These are phyloP conservation scores for Chrysophaeum taylorii DNA, from an alignment of 352 stramenopile genomes.

Conservation along the genomic window DNA sequence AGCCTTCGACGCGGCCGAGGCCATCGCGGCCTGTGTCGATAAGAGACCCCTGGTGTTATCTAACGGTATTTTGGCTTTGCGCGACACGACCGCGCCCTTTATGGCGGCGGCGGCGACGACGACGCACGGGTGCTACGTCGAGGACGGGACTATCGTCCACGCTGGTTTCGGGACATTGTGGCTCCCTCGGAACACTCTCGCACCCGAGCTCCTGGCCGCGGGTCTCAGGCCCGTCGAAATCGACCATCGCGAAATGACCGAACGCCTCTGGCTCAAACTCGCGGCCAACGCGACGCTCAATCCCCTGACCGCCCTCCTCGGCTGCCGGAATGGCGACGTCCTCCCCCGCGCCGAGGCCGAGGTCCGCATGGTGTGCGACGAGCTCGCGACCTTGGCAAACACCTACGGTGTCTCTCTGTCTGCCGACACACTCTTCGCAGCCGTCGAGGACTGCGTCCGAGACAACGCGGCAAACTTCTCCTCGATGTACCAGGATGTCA, in stretches of 20 bases:
- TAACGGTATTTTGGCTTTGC: conserved; percentile 1
- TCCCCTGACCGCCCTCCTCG: not conserved
- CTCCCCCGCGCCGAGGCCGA: not conserved
- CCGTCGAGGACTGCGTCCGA: not conserved
- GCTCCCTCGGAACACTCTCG: no score
- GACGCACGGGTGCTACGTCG: conserved; percentile 11
- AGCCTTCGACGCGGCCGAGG: not conserved
- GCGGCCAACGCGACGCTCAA: not conserved
- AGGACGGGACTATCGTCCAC: not conserved
- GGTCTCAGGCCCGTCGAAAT: not conserved
- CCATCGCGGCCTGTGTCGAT: not conserved
- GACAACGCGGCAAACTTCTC: conserved; percentile 11
- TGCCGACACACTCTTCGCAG: not conserved
- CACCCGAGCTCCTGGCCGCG: not conserved
- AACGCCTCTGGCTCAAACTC: conserved; percentile 9
- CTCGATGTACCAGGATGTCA: conserved; percentile 5
- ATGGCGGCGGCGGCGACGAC: not conserved
- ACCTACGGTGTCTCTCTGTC: not conserved
- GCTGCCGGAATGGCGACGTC: not conserved
- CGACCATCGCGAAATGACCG: not conserved
- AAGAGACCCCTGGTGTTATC: not conserved
- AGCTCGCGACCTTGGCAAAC: not conserved
- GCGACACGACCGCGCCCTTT: not conserved
- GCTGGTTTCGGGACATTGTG: not conserved
- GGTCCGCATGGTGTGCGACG: not conserved